Percentiles rank a stretch among this genome's conserved stretches.
Conservation (phyloP, 2,329 filamentous ascomycete genomes). For the Ilyonectria sp. region DNA sequence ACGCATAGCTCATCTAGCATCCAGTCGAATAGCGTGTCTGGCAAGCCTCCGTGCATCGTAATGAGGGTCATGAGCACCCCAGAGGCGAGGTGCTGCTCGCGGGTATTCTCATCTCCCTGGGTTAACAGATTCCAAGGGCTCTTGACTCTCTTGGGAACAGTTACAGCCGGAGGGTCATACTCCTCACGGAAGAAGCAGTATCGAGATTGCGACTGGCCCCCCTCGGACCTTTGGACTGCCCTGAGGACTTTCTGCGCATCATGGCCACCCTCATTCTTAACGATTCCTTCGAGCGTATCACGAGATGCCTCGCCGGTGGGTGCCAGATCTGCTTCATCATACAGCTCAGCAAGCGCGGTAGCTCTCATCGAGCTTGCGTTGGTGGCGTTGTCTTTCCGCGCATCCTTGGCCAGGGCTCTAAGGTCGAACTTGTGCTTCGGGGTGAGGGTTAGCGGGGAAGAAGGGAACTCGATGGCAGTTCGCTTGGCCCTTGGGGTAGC, state of each 20-base stretch:
- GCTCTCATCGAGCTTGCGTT: conserved; percentile 68
- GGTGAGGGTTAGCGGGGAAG: conserved; percentile 66
- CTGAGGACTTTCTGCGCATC: conserved; percentile 61
- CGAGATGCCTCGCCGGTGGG: conserved; percentile 39
- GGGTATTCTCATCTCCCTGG: conserved; percentile 59
- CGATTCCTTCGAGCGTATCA: conserved; percentile 49
- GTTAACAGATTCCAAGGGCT: conserved; percentile 65
- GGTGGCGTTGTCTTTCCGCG: conserved; percentile 71
- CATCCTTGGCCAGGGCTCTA: conserved; percentile 72
- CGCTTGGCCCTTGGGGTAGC: conserved; percentile 66
- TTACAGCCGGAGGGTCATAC: conserved; percentile 46
- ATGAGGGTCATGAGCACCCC: conserved; percentile 72
- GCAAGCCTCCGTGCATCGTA: conserved; percentile 57
- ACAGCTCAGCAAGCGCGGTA: conserved; percentile 51
- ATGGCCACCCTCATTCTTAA: conserved; percentile 57
- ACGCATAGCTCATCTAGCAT: conserved; percentile 71
- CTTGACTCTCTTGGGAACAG: conserved; percentile 50
- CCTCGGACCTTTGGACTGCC: conserved; percentile 67
- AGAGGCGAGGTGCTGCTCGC: conserved; percentile 73
- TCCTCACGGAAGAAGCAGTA: conserved; percentile 67
- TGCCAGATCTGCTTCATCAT: conserved; percentile 22
- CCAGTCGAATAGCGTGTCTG: conserved; percentile 78
- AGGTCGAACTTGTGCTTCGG: conserved; percentile 76
- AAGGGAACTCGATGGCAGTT: conserved; percentile 56
- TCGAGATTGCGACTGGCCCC: conserved; percentile 51